A percentile compares a stretch with the other conserved stretches of the same genome.
These are phyloP conservation scores for Rheum nobile DNA, from an alignment of 148 eudicot species.

Conservation along the genomic window DNA sequence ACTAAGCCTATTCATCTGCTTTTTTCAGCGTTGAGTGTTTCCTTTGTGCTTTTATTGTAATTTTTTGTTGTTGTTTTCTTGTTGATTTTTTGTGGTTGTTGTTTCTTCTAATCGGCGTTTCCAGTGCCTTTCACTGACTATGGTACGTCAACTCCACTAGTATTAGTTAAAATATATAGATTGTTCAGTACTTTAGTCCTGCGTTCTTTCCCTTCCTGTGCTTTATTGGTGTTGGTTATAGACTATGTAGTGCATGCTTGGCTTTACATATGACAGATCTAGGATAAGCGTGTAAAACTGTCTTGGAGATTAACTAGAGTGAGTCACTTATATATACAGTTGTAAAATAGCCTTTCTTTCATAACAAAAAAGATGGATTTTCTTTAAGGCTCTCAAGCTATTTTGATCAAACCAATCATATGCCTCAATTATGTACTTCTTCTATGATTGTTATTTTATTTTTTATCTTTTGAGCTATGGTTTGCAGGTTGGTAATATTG, in stretches of 20 bases:
- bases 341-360: not conserved
- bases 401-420: not conserved
- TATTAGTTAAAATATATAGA: too few species aligned
- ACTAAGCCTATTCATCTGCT: too few species aligned
- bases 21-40: too few species aligned
- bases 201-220: not conserved
- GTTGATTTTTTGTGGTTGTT: too few species aligned
- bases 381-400: not conserved
- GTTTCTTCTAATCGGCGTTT: too few species aligned
- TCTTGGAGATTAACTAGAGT: not conserved
- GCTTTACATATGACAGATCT: not conserved
- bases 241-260: not conserved
- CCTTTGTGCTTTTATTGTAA: too few species aligned
- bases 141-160: constrained; percentile 62
- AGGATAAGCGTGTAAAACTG: not conserved
- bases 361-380: not conserved
- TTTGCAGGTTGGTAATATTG: constrained; percentile 89
- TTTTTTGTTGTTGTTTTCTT: too few species aligned
- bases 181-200: too few species aligned
- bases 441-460: not conserved
- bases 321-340: not conserved
- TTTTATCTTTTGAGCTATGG: constrained; percentile 1
- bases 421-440: too few species aligned
- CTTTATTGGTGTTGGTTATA: too few species aligned
- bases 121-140: constrained; percentile 91